Conservation (phyloP, 192 early-diverging fungal species). For the Martensiomyces pterosporus region DNA sequence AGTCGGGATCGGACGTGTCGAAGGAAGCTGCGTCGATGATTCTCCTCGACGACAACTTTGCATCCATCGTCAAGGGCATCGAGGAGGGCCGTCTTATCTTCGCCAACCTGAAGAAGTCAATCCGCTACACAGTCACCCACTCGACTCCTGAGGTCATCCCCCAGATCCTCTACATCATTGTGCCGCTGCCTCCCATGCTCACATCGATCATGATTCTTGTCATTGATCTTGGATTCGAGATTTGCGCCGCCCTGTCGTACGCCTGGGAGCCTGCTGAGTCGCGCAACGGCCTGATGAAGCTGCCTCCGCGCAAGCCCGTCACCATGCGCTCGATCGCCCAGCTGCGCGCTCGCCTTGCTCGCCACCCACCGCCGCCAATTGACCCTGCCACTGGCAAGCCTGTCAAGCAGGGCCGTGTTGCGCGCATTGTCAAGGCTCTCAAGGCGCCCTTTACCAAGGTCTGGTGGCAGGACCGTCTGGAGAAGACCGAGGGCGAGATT, state of each 20-base stretch:
- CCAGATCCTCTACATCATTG: slow-evolving; percentile 80
- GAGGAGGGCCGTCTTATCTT: slow-evolving; percentile 95
- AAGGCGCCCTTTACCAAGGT: slow-evolving; percentile 49
- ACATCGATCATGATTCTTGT: slow-evolving; percentile 81
- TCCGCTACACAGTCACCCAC: slow-evolving; percentile 89
- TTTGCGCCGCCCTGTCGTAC: slow-evolving; percentile 79
- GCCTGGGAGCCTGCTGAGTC: slow-evolving; percentile 91
- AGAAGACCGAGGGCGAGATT: slow-evolving; percentile 73
- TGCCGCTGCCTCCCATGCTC: slow-evolving; percentile 81
- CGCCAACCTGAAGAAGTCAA: slow-evolving; percentile 90
- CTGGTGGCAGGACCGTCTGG: slow-evolving; percentile 65
- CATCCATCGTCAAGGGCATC: slow-evolving; percentile 87
- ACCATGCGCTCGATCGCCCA: slow-evolving; percentile 69
- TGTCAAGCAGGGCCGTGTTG: slow-evolving; percentile 21
- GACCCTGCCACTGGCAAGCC: slow-evolving; percentile 55
- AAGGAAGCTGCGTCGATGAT: slow-evolving; percentile 98
- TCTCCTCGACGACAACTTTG: slow-evolving; percentile 97
- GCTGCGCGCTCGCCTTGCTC: slow-evolving; percentile 54
- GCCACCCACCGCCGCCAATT: slow-evolving; percentile 44
- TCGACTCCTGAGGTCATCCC: slow-evolving; percentile 88
- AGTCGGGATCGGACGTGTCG: slow-evolving; percentile 90
- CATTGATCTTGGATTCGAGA: slow-evolving; percentile 93
- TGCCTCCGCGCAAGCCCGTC: slow-evolving; percentile 88
- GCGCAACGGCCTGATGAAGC: slow-evolving; percentile 72
- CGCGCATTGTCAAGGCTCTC: slow-evolving; percentile 21